phyloP scores from a whole-genome alignment of 345 rosid species.

The Melaleuca alternifolia region DNA sequence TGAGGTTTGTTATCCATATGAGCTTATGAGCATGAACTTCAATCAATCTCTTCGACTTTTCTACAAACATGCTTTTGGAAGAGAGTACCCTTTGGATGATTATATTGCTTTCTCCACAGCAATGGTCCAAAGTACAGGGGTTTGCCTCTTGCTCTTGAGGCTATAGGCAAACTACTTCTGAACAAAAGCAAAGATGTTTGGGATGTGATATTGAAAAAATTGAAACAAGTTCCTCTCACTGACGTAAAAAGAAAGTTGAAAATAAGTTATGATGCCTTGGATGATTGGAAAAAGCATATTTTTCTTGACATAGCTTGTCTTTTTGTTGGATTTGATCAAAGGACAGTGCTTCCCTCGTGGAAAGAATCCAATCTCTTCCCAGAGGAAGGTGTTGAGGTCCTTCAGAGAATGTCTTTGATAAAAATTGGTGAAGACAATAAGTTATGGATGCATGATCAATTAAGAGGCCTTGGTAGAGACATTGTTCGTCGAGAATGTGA shows the following conservation, averaged over 20 bases:
- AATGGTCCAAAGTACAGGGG: not conserved
- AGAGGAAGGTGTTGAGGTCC: not conserved
- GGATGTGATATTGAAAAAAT: not conserved
- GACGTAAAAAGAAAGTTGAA: not conserved
- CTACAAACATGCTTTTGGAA: not conserved
- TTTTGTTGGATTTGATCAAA: not conserved
- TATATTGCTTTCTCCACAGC: not conserved
- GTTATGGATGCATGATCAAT: no score
- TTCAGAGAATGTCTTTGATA: not conserved
- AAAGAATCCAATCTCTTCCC: not conserved
- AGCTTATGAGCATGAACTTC: not conserved
- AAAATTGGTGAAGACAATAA: not conserved
- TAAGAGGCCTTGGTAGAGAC: no score
- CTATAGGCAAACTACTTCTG: not conserved
- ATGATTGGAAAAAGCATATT: not conserved
- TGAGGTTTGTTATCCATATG: not conserved
- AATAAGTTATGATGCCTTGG: not conserved
- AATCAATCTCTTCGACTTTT: not conserved
- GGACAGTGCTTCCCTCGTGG: not conserved
- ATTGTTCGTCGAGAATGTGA: not conserved
- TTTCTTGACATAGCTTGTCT: not conserved
- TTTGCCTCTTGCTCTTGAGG: not conserved
- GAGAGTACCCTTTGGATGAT: not conserved
- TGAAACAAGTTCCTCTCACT: not conserved
- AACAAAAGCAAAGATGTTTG: not conserved